phyloP scores from a whole-genome alignment of 345 rosid species.

The Brassica cretica region DNA sequence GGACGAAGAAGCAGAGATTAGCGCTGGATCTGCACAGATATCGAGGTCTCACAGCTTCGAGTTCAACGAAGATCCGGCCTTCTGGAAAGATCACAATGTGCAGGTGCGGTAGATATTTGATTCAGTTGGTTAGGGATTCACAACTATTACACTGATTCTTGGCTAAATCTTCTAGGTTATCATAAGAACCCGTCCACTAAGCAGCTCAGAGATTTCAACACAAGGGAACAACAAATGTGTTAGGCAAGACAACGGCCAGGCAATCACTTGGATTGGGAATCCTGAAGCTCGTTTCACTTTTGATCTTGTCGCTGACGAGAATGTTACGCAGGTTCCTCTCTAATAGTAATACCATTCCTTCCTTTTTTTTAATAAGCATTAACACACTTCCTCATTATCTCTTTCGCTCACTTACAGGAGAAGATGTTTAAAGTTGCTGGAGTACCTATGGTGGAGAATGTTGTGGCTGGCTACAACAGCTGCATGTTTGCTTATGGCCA shows the following conservation, averaged over 20 bases:
- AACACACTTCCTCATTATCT: neutral
- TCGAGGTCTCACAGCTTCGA: constrained; percentile 63
- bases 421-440: constrained; percentile 88
- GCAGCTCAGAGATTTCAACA: constrained; percentile 70
- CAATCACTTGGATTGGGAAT: constrained; percentile 85
- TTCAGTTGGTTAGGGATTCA: neutral
- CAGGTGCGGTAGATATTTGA: constrained; percentile 48
- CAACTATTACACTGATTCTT: neutral
- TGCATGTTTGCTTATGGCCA: constrained; percentile 99
- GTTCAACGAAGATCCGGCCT: constrained; percentile 80
- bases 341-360: no score
- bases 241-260: constrained; percentile 82
- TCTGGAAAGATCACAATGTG: constrained; percentile 95
- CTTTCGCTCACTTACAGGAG: constrained; percentile 54
- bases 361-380: no score
- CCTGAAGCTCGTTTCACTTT: constrained; percentile 93
- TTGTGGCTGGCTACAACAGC: constrained; percentile 93
- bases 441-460: constrained; percentile 96
- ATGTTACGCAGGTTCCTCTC: constrained; percentile 57
- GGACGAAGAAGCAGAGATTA: constrained; percentile 27
- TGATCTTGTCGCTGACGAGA: constrained; percentile 90
- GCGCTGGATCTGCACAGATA: constrained; percentile 33
- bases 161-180: constrained; percentile 57
- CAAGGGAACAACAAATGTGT: constrained; percentile 82
- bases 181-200: constrained; percentile 86